Evolutionary conservation across 805 yeast species (phyloP), one percentile per base, ranked within the genome.

Genomic region (Wickerhamiella bombiphila): DNA sequence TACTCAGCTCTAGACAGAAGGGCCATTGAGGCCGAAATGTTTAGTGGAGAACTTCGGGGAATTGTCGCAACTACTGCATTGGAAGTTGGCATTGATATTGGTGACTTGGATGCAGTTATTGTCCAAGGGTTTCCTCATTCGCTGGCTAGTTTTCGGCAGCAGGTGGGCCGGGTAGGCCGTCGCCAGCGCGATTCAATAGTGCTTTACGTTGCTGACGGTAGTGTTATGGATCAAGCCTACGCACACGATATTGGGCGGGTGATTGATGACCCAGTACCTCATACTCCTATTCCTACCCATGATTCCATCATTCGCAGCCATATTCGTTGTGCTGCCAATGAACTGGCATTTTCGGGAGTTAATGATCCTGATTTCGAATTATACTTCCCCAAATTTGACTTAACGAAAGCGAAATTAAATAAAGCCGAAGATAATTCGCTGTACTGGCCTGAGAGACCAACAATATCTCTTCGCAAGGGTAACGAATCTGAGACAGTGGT

Each of bases 81-180:
- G 40, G 99, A 91, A 53, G 67, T 91, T 34, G 99, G 99, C 42
- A 81, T 91, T 36, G 98, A 91, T 63, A 79, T 91, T 43, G 93
- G 97, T 35, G 80, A 79, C 11, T 62, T 91, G 34, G 98, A 91
- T 57, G 85, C 93, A 0, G 97, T 86, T 0, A 59, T 91, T 2
- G 74, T 85, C 61, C 82, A 93, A 51, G 97, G 97, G 0, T 91
- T 91, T 45, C 99, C 99, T 0, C 62, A 74, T 16, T 80, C 94
- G 37, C 67, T 85, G 42, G 76, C 93, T 35, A 83, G 83, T 43
- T 71, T 91, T 53, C 82, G 86, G 49, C 99, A 91, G 58, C 98
- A 91, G 53, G 78, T 91, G 62, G 99, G 99, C 26, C 68, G 99
- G 52, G 97, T 95, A 0, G 99, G 99, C 14, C 67, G 99, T 55